These are phyloP conservation scores for Nepenthes alata DNA, from an alignment of 179 eudicot genomes.

Conservation along the genomic window DNA sequence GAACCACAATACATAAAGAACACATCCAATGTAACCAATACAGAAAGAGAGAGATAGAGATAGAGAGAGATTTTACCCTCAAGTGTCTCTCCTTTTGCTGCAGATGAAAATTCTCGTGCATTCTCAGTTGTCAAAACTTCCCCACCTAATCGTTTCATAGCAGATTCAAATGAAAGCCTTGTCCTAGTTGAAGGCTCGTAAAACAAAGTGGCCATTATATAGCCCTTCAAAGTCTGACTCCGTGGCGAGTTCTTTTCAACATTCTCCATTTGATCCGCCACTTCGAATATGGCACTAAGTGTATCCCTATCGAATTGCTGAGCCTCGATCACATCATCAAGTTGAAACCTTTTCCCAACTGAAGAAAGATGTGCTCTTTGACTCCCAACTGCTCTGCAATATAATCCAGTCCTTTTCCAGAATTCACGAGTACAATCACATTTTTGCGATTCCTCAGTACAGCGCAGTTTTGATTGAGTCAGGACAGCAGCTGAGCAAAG, in stretches of 20 bases:
- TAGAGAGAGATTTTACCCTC: constrained; percentile 40
- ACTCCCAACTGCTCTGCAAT: constrained; percentile 33
- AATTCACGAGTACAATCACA: background rate
- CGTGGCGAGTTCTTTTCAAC: constrained; percentile 61
- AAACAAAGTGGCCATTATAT: constrained; percentile 87
- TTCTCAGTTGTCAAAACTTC: constrained; percentile 97
- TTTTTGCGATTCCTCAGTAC: background rate
- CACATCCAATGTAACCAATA: background rate
- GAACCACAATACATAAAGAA: constrained; percentile 6
- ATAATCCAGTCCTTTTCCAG: constrained; percentile 7
- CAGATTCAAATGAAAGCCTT: constrained; percentile 94
- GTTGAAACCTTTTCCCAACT: constrained; percentile 57
- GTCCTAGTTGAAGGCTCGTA: constrained; percentile 98
- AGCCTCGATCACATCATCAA: constrained; percentile 75
- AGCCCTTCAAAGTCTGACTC: constrained; percentile 75
- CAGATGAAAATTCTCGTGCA: constrained; percentile 97
- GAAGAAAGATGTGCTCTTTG: constrained; percentile 20
- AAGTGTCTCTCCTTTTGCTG: constrained; percentile 98
- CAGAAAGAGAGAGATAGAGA: background rate
- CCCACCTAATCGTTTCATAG: constrained; percentile 95
- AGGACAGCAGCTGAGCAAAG: background rate
- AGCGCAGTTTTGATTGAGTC: background rate
- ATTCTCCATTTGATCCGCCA: constrained; percentile 81
- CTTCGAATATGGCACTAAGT: constrained; percentile 74
- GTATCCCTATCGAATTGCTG: constrained; percentile 85